Conservation (phyloP, 176 grass and related monocot genomes). For the Lolium multiflorum region DNA sequence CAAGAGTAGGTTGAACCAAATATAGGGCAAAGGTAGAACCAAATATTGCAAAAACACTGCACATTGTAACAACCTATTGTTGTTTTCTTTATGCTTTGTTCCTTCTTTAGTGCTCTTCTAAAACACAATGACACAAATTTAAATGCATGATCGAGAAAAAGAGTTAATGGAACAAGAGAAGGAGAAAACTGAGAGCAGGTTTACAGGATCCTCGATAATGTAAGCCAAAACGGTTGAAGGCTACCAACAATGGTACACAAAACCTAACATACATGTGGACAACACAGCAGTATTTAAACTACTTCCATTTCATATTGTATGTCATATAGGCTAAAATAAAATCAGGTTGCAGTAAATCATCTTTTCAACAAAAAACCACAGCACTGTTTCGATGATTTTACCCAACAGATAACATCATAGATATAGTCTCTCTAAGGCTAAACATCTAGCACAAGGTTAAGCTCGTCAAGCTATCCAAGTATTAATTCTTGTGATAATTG, state of each 20-base stretch:
- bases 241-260: not conserved
- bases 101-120: not conserved
- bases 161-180: not conserved
- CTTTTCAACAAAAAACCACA: conserved; percentile 1
- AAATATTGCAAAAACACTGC: not conserved
- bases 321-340: not conserved
- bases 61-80: not conserved
- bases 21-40: not conserved
- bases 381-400: not conserved
- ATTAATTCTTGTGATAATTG: not conserved
- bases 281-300: not conserved
- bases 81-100: not conserved
- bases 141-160: not conserved
- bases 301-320: too few relatives aligned
- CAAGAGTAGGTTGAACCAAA: not conserved
- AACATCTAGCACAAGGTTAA: conserved; percentile 7
- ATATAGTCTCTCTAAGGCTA: not conserved
- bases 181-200: not conserved
- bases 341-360: not conserved
- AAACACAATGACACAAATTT: not conserved
- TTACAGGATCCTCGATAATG: not conserved
- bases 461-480: not conserved
- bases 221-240: not conserved
- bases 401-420: not conserved
- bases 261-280: not conserved